Evolutionary conservation across 305 asterid species (phyloP).

Genomic region (Nicotiana rustica): DNA sequence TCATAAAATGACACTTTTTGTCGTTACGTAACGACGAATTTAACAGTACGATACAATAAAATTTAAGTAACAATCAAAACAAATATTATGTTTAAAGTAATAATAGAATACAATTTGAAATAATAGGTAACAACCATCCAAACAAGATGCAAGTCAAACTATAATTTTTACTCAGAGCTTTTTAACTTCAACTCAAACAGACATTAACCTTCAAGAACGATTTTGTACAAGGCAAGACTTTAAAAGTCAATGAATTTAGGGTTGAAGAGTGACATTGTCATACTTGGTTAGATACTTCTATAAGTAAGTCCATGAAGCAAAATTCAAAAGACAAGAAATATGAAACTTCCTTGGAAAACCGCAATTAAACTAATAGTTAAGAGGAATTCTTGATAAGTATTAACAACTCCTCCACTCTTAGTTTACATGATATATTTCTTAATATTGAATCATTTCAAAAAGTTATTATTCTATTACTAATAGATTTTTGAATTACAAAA

Average conservation of each 20-base stretch:
- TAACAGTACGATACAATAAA: too few species aligned
- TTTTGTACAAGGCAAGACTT: slow-evolving; percentile 10
- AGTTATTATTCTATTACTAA: neutral
- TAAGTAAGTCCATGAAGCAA: neutral
- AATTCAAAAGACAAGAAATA: neutral
- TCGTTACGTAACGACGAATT: too few species aligned
- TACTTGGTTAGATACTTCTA: neutral
- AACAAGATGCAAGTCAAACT: neutral
- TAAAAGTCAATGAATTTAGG: slow-evolving; percentile 1
- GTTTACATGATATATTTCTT: neutral
- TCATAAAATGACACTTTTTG: too few species aligned
- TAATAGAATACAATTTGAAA: too few species aligned
- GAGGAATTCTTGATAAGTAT: neutral
- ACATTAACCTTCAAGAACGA: neutral
- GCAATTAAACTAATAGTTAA: neutral
- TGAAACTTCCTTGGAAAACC: neutral
- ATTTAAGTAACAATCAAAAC: too few species aligned
- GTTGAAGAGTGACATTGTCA: neutral
- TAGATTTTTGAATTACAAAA: neutral
- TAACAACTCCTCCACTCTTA: neutral
- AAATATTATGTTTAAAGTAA: too few species aligned
- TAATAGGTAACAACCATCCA: too few species aligned
- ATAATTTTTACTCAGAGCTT: neutral
- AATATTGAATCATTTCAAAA: neutral
- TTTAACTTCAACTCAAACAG: neutral